Conservation (phyloP, 441 rosid genomes). For the Gossypium aridum region DNA sequence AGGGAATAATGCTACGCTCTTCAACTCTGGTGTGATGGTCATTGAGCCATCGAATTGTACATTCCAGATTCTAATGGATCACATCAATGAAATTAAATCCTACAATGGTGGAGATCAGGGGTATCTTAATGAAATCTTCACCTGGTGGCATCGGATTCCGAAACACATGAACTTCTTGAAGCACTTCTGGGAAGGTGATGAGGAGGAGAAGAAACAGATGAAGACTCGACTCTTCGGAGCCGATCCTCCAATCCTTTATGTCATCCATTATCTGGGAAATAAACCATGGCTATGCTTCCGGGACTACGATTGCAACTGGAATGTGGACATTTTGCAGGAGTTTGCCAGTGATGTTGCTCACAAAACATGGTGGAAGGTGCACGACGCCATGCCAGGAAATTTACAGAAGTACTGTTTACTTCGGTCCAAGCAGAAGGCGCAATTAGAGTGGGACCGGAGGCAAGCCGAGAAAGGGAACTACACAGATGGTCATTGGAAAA, state of each 20-base stretch:
- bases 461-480: slow-evolving; percentile 74
- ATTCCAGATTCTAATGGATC: slow-evolving; percentile 77
- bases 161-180: slow-evolving; percentile 89
- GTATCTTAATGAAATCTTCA: slow-evolving; percentile 74
- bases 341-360: slow-evolving; percentile 80
- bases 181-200: slow-evolving; percentile 91
- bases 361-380: slow-evolving; percentile 84
- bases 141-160: slow-evolving; percentile 97
- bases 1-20: slow-evolving; percentile 69
- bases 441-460: slow-evolving; percentile 78
- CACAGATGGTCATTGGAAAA: slow-evolving; percentile 83
- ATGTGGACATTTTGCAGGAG: slow-evolving; percentile 65
- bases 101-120: slow-evolving; percentile 96
- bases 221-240: slow-evolving; percentile 65
- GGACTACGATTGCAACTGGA: slow-evolving; percentile 95
- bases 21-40: slow-evolving; percentile 87
- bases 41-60: slow-evolving; percentile 79
- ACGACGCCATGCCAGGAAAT: slow-evolving; percentile 68
- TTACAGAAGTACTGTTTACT: slow-evolving; percentile 67
- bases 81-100: slow-evolving; percentile 68
- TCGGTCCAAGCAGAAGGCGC: slow-evolving; percentile 77
- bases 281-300: slow-evolving; percentile 90
- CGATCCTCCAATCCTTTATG: slow-evolving; percentile 71
- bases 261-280: slow-evolving; percentile 71
- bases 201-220: slow-evolving; percentile 53